These are phyloP conservation scores for Piedraia hortae DNA, from an alignment of 2,329 filamentous ascomycete genomes.

Conservation along the genomic window DNA sequence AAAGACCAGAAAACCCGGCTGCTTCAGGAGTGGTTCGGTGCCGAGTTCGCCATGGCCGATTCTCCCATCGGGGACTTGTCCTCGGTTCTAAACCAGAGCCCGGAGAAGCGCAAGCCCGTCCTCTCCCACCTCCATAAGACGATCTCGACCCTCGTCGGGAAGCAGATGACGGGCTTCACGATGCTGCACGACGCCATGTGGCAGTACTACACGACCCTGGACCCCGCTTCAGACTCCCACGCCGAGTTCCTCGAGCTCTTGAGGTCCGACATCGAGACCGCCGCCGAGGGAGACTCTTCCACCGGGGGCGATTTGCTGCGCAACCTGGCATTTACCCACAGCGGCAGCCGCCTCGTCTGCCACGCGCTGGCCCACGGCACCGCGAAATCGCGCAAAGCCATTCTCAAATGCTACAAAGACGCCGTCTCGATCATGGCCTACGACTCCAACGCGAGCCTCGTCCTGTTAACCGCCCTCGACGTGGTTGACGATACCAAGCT, in stretches of 20 bases:
- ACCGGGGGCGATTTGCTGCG: constrained; percentile 62
- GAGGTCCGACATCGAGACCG: constrained; percentile 60
- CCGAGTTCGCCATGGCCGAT: constrained; percentile 51
- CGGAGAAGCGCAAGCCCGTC: constrained; percentile 66
- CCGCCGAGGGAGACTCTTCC: constrained; percentile 8
- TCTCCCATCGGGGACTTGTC: constrained; percentile 20
- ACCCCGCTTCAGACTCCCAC: constrained; percentile 51
- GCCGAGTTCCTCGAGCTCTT: constrained; percentile 71
- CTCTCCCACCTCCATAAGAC: constrained; percentile 64
- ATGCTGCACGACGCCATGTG: constrained; percentile 97
- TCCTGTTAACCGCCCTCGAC: constrained; percentile 68
- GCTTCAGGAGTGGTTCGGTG: constrained; percentile 84
- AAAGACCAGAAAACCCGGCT: constrained; percentile 62
- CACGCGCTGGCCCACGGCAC: constrained; percentile 57
- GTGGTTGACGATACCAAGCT: constrained; percentile 86
- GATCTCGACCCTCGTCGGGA: constrained; percentile 81
- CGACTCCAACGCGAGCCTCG: constrained; percentile 49
- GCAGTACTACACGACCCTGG: constrained; percentile 70
- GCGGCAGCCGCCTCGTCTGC: constrained; percentile 57
- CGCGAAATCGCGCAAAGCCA: constrained; percentile 77
- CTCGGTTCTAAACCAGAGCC: constrained; percentile 44
- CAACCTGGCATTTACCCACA: constrained; percentile 87
- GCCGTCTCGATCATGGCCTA: constrained; percentile 63
- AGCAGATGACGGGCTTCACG: constrained; percentile 88
- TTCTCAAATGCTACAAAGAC: constrained; percentile 74